Conservation (phyloP, 2,329 filamentous ascomycete species). For the Albifimbria verrucaria region DNA sequence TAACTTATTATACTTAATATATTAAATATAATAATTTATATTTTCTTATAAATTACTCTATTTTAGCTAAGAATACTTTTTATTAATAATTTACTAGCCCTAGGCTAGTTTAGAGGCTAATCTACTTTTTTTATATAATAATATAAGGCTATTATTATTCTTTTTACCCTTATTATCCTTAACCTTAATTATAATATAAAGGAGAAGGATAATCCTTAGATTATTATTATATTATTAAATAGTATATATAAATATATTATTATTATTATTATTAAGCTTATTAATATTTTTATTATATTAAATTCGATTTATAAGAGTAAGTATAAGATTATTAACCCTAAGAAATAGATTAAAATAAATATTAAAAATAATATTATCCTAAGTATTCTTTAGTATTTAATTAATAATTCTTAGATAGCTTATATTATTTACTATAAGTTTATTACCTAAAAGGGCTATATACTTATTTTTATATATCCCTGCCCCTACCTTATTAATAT, state of each 20-base stretch:
- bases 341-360: no score
- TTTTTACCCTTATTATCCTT: background rate
- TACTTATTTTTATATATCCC: background rate
- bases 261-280: background rate
- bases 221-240: background rate
- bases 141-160: background rate
- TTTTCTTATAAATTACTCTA: background rate
- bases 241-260: background rate
- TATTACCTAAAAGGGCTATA: background rate
- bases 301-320: background rate
- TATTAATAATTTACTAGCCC: background rate
- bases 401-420: background rate
- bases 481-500: background rate
- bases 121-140: background rate
- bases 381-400: background rate
- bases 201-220: background rate
- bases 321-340: no score
- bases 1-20: conserved; percentile 1
- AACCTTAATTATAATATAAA: background rate
- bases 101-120: background rate
- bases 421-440: no score
- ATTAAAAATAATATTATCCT: no score
- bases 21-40: background rate
- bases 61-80: background rate
- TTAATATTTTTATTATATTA: background rate